These are phyloP conservation scores for Cercophora sp. DNA, from an alignment of 495 filamentous ascomycete species.

Conservation along the genomic window DNA sequence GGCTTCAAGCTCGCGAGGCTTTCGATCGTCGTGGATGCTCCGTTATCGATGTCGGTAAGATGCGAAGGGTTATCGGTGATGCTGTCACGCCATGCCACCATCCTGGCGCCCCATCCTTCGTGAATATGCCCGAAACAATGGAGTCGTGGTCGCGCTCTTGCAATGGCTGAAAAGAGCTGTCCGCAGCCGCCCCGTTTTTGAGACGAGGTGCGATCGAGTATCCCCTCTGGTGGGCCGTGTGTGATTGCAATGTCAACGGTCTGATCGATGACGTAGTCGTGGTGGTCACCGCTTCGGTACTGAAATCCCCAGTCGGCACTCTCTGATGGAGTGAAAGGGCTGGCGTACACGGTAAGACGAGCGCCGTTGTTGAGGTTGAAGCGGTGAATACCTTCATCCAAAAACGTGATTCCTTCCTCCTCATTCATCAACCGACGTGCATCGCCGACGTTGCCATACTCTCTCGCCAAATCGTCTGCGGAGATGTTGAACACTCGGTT, in stretches of 20 bases:
- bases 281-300: slow-evolving; percentile 36
- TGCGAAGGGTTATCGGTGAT: slow-evolving; percentile 17
- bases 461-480: slow-evolving; percentile 3
- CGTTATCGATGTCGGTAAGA: slow-evolving; percentile 37
- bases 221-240: slow-evolving; percentile 63
- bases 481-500: background rate
- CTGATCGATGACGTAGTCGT: slow-evolving; percentile 4
- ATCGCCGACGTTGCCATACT: slow-evolving; percentile 16
- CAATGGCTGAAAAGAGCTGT: slow-evolving; percentile 53
- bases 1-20: slow-evolving; percentile 36
- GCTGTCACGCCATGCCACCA: slow-evolving; percentile 50
- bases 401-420: slow-evolving; percentile 53
- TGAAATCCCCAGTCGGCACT: slow-evolving; percentile 57
- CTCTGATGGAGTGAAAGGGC: slow-evolving; percentile 62
- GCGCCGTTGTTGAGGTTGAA: slow-evolving; percentile 59
- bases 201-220: slow-evolving; percentile 48
- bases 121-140: slow-evolving; percentile 77
- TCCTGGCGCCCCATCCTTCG: slow-evolving; percentile 66
- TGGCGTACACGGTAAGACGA: slow-evolving; percentile 61
- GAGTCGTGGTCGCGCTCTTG: slow-evolving; percentile 49
- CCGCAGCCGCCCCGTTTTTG: slow-evolving; percentile 50
- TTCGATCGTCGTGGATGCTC: slow-evolving; percentile 36
- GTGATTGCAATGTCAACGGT: slow-evolving; percentile 64
- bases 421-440: slow-evolving; percentile 19
- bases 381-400: slow-evolving; percentile 60